A percentile compares a stretch with the other conserved stretches of the same genome.
Evolutionary conservation across 495 filamentous ascomycete species (phyloP).

Genomic region (Astrocystis sublimbata): DNA sequence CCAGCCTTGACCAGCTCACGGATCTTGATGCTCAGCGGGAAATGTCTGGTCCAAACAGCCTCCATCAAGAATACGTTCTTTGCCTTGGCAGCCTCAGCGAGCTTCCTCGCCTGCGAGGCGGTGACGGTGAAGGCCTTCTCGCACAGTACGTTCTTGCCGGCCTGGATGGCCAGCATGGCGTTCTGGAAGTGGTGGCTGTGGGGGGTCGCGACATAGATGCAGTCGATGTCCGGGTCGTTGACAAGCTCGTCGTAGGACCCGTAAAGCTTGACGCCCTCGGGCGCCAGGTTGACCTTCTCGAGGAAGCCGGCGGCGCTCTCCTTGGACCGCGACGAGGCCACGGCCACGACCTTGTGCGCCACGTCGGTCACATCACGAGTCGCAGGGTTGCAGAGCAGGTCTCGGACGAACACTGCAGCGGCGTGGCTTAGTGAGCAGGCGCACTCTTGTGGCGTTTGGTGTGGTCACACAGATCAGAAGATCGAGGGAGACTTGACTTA

Average conservation of each 20-base stretch:
- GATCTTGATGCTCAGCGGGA: slow-evolving; percentile 78
- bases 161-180: slow-evolving; percentile 74
- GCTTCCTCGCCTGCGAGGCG: slow-evolving; percentile 72
- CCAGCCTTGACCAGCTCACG: slow-evolving; percentile 67
- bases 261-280: slow-evolving; percentile 69
- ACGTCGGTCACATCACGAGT: slow-evolving; percentile 72
- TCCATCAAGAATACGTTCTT: slow-evolving; percentile 96
- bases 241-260: slow-evolving; percentile 80
- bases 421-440: background rate
- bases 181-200: slow-evolving; percentile 97
- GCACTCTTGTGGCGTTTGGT: no score
- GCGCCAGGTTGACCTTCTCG: slow-evolving; percentile 57
- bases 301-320: slow-evolving; percentile 73
- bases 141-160: slow-evolving; percentile 86
- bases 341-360: slow-evolving; percentile 75
- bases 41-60: slow-evolving; percentile 93
- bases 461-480: background rate
- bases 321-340: slow-evolving; percentile 74
- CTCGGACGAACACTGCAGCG: slow-evolving; percentile 69
- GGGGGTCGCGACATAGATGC: slow-evolving; percentile 90
- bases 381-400: slow-evolving; percentile 77
- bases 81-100: slow-evolving; percentile 69
- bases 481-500: slow-evolving; percentile 36
- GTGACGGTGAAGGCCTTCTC: slow-evolving; percentile 95
- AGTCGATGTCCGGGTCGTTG: slow-evolving; percentile 73